These are phyloP conservation scores for Eucalyptus paniculata DNA, from an alignment of 345 rosid genomes.

Conservation along the genomic window DNA sequence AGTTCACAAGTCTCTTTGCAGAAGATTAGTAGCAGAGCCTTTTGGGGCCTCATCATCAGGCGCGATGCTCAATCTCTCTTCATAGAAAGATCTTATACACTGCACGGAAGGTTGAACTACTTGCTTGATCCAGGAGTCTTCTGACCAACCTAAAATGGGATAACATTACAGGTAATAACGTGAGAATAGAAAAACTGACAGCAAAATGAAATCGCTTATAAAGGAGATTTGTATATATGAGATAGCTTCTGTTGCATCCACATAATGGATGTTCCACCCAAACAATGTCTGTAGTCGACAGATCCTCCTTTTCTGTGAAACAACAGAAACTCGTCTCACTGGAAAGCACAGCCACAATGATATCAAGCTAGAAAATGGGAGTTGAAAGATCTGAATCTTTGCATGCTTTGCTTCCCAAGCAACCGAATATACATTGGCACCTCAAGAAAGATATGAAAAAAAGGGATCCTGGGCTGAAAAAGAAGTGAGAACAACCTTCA, in stretches of 20 bases:
- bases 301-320: constrained; percentile 67
- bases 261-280: constrained; percentile 65
- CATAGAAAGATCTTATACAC: too few relatives aligned
- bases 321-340: not conserved
- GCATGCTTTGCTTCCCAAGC: not conserved
- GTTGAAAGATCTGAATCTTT: not conserved
- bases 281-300: constrained; percentile 44
- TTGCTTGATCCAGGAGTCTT: too few relatives aligned
- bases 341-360: not conserved
- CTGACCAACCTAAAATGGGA: too few relatives aligned
- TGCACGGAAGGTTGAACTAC: too few relatives aligned
- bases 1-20: not conserved
- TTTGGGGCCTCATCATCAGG: too few relatives aligned
- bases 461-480: not conserved
- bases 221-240: too few relatives aligned
- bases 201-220: too few relatives aligned
- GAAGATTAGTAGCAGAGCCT: too few relatives aligned
- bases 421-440: not conserved
- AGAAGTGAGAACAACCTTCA: not conserved
- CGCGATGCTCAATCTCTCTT: too few relatives aligned
- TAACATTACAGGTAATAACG: too few relatives aligned
- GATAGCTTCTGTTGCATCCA: not conserved
- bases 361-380: not conserved
- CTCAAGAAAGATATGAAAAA: not conserved
- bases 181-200: too few relatives aligned